A percentile compares a stretch with the other conserved stretches of the same genome.
Conservation (phyloP, 345 rosid genomes). For the Eucalyptus decipiens region DNA sequence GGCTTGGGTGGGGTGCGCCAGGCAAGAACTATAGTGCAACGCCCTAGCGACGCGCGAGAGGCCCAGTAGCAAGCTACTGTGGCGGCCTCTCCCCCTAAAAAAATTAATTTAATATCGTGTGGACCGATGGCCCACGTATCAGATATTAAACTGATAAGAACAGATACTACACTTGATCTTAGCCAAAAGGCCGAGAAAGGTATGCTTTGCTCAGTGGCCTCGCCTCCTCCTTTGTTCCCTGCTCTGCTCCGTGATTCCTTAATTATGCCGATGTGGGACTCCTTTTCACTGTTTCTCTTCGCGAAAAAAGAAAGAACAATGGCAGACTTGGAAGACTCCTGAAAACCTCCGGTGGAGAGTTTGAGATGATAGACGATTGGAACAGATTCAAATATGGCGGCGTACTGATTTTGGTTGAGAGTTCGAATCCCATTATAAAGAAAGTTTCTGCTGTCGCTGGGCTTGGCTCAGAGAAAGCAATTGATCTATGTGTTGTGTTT, state of each 20-base stretch:
- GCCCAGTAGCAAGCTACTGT: not conserved
- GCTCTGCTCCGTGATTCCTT: not conserved
- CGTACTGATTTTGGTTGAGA: too few species aligned
- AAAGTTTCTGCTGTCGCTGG: not conserved
- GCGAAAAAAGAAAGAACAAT: not conserved
- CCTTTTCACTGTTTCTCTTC: not conserved
- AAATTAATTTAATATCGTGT: constrained; percentile 27
- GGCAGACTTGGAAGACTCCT: not conserved
- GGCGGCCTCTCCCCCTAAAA: not conserved
- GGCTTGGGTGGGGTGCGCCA: not conserved
- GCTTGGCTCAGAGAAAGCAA: not conserved
- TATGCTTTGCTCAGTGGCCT: not conserved
- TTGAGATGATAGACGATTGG: not conserved
- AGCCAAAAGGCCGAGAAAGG: constrained; percentile 68
- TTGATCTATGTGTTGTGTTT: not conserved
- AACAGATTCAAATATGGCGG: not conserved
- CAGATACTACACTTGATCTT: constrained; percentile 60
- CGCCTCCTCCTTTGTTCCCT: not conserved
- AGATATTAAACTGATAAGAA: constrained; percentile 55
- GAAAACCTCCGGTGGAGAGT: not conserved
- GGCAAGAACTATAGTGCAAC: not conserved
- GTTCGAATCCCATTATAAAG: not conserved
- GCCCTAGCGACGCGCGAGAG: not conserved
- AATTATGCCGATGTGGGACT: not conserved
- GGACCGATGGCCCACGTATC: constrained; percentile 25